phyloP scores from a whole-genome alignment of 441 rosid genomes.

The Syzygium malaccense region DNA sequence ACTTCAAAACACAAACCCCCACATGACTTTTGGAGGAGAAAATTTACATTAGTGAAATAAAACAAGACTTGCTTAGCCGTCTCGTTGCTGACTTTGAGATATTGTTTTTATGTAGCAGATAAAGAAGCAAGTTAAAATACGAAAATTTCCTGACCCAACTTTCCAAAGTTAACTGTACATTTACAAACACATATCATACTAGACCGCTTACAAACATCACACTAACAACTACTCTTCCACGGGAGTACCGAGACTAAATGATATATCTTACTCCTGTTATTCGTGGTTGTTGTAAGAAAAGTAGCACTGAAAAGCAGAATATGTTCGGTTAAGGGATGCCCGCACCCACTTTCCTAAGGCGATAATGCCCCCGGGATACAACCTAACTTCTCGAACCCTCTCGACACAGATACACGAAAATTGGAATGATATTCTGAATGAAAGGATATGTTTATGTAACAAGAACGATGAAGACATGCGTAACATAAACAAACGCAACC shows the following conservation, averaged over 20 bases:
- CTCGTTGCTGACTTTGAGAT: neutral
- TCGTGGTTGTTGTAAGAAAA: neutral
- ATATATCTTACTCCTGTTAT: neutral
- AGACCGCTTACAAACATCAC: neutral
- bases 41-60: neutral
- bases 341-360: neutral
- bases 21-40: neutral
- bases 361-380: neutral
- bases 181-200: neutral
- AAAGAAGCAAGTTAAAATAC: neutral
- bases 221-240: neutral
- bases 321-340: neutral
- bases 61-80: neutral
- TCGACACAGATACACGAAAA: rapidly evolving
- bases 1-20: neutral
- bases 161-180: neutral
- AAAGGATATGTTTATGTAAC: rapidly evolving
- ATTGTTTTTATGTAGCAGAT: neutral
- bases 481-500: rapidly evolving
- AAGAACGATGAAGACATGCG: neutral
- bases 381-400: neutral
- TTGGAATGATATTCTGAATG: neutral
- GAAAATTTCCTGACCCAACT: too few relatives aligned
- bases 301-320: rapidly evolving
- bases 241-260: neutral